A percentile compares a stretch with the other conserved stretches of the same genome.
These are phyloP conservation scores for Alloteropsis angusta DNA, from an alignment of 202 grass and related monocot species.

Conservation along the genomic window DNA sequence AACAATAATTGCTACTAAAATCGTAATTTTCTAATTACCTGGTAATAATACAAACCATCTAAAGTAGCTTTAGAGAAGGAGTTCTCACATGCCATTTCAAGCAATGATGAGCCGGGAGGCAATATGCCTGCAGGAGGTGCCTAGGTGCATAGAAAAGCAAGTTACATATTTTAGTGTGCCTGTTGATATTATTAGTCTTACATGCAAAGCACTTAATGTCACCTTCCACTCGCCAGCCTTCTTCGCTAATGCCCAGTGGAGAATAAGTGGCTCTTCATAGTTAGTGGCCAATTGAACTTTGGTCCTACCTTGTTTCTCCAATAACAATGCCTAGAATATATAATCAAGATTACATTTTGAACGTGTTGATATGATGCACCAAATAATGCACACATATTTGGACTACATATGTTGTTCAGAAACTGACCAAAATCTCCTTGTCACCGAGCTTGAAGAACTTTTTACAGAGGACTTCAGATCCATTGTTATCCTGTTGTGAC, in stretches of 20 bases:
- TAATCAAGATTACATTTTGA: slow-evolving; percentile 20
- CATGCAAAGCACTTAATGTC: not conserved
- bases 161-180: not conserved
- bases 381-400: not conserved
- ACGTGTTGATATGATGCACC: slow-evolving; percentile 8
- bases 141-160: slow-evolving; percentile 29
- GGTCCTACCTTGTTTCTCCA: slow-evolving; percentile 41
- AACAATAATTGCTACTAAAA: not conserved
- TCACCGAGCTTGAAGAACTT: slow-evolving; percentile 53
- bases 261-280: slow-evolving; percentile 45
- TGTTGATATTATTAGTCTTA: not conserved
- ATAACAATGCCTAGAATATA: slow-evolving; percentile 42
- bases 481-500: slow-evolving; percentile 38
- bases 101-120: slow-evolving; percentile 51
- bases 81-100: slow-evolving; percentile 65
- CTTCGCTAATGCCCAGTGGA: slow-evolving; percentile 70
- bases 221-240: slow-evolving; percentile 71
- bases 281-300: slow-evolving; percentile 72
- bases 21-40: slow-evolving; percentile 42
- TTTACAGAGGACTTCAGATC: slow-evolving; percentile 37
- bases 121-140: slow-evolving; percentile 44
- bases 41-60: slow-evolving; percentile 47
- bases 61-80: slow-evolving; percentile 40
- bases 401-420: slow-evolving; percentile 3
- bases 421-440: slow-evolving; percentile 62